These are phyloP conservation scores for Pezicula neosporulosa DNA, from an alignment of 2,329 filamentous ascomycete species.

Conservation along the genomic window DNA sequence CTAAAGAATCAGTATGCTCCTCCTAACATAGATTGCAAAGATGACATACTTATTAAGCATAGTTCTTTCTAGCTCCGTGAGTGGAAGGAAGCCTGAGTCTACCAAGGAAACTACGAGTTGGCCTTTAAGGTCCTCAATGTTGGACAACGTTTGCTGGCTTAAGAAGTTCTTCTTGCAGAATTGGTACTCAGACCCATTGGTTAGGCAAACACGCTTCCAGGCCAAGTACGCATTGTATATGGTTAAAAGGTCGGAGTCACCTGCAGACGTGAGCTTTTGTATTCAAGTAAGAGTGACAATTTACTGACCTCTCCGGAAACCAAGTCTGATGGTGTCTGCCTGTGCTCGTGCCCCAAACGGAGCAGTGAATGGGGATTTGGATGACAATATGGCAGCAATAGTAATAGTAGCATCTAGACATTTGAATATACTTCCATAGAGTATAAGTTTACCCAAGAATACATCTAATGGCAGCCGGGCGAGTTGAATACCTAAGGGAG, in stretches of 20 bases:
- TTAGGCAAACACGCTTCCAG: constrained; percentile 80
- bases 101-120: constrained; percentile 82
- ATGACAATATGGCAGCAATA: constrained; percentile 87
- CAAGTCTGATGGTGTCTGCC: constrained; percentile 73
- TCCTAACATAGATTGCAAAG: background rate
- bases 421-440: constrained; percentile 82
- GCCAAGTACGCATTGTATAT: constrained; percentile 89
- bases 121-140: constrained; percentile 93
- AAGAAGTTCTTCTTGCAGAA: constrained; percentile 96
- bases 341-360: constrained; percentile 81
- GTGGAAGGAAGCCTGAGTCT: constrained; percentile 77
- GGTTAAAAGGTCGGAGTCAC: constrained; percentile 89
- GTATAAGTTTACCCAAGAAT: constrained; percentile 88
- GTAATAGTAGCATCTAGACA: constrained; percentile 91
- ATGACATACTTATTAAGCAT: constrained; percentile 56
- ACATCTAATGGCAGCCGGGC: constrained; percentile 89
- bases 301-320: constrained; percentile 64
- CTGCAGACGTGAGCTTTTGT: constrained; percentile 59
- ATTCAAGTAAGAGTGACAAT: background rate
- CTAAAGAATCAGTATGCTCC: constrained; percentile 23
- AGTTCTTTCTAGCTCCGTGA: constrained; percentile 70
- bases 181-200: constrained; percentile 70
- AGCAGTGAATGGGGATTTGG: constrained; percentile 89
- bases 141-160: constrained; percentile 79
- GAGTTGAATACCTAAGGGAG: constrained; percentile 79